Conservation (phyloP, 306 rosid genomes). For the Quillaja saponaria region DNA sequence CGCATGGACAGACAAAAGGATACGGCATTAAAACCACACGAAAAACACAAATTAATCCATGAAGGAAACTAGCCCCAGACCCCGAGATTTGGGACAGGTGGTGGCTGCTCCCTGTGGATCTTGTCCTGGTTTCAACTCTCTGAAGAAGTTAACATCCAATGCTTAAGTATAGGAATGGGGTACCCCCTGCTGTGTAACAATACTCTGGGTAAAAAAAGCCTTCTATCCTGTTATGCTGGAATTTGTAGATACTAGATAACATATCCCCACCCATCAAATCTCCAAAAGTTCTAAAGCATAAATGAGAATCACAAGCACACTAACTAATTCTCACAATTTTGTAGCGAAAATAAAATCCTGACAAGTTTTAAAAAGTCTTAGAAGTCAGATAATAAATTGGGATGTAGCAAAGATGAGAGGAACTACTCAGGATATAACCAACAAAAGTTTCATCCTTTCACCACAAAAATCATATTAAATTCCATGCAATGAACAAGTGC, state of each 20-base stretch:
- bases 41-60: too few species aligned
- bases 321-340: background rate
- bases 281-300: background rate
- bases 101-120: too few species aligned
- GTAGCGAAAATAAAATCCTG: background rate
- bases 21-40: too few species aligned
- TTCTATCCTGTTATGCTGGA: background rate
- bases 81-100: too few species aligned
- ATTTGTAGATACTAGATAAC: background rate
- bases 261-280: background rate
- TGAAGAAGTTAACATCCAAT: too few species aligned
- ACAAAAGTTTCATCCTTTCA: slow-evolving; percentile 7
- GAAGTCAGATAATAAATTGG: background rate
- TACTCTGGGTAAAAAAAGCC: too few species aligned
- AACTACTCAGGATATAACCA: slow-evolving; percentile 3
- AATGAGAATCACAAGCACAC: background rate
- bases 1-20: too few species aligned
- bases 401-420: background rate
- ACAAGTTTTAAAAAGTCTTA: background rate
- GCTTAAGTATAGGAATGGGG: too few species aligned
- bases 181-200: too few species aligned
- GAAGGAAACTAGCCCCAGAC: too few species aligned
- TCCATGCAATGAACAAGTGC: background rate
- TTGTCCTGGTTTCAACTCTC: too few species aligned
- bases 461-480: background rate